Conservation (phyloP, 2,329 filamentous ascomycete species). For the Aureobasidium uvarum region DNA sequence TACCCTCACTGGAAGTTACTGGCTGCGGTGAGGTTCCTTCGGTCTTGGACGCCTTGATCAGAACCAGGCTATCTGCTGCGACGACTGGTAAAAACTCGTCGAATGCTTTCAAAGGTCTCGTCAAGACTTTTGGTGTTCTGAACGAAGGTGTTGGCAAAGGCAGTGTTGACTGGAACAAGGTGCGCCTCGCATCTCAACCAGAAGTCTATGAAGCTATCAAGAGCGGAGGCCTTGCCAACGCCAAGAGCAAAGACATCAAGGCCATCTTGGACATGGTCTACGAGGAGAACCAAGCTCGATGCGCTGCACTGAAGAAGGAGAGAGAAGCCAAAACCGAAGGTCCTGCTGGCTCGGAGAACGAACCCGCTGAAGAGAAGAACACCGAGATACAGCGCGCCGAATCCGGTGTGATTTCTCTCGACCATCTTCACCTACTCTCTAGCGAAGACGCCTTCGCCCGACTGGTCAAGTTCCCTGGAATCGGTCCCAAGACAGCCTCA, state of each 20-base stretch:
- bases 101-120: constrained; percentile 64
- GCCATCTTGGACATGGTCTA: constrained; percentile 69
- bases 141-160: constrained; percentile 64
- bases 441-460: constrained; percentile 58
- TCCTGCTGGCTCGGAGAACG: constrained; percentile 45
- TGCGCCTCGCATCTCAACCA: constrained; percentile 57
- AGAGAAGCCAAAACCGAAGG: constrained; percentile 29
- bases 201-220: constrained; percentile 69
- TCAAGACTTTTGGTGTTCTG: constrained; percentile 62
- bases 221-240: constrained; percentile 66
- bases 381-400: constrained; percentile 58
- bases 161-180: constrained; percentile 72
- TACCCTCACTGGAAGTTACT: constrained; percentile 67
- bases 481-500: constrained; percentile 65
- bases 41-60: constrained; percentile 62
- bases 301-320: constrained; percentile 49
- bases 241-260: constrained; percentile 72
- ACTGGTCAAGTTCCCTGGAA: constrained; percentile 60
- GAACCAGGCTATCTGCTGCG: constrained; percentile 61
- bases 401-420: constrained; percentile 61
- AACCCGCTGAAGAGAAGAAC: constrained; percentile 53
- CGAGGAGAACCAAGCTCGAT: constrained; percentile 62
- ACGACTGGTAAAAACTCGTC: constrained; percentile 62
- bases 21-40: constrained; percentile 68
- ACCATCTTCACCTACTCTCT: constrained; percentile 57